phyloP scores from a whole-genome alignment of 768 basidiomycete genomes.

The Rhizopogon rudus region DNA sequence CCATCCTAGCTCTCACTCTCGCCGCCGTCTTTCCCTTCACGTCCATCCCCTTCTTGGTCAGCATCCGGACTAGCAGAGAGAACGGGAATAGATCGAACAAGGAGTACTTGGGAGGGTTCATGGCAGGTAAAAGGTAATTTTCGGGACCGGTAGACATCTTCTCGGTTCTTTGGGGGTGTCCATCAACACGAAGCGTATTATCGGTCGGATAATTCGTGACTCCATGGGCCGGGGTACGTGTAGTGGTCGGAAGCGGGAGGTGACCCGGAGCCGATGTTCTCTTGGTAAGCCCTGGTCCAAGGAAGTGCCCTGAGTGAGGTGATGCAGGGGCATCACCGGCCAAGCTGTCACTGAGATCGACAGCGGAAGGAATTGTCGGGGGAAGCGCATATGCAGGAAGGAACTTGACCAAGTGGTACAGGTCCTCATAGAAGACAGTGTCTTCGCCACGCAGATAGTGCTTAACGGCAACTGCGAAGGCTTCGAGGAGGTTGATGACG shows the following conservation, averaged over 20 bases:
- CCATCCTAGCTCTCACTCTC: slow-evolving; percentile 45
- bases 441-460: slow-evolving; percentile 63
- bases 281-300: neutral
- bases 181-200: slow-evolving; percentile 6
- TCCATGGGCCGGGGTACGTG: slow-evolving; percentile 12
- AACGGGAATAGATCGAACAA: slow-evolving; percentile 68
- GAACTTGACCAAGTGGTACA: slow-evolving; percentile 68
- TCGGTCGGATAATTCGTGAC: slow-evolving; percentile 7
- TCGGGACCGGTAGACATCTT: slow-evolving; percentile 24
- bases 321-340: slow-evolving; percentile 3
- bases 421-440: slow-evolving; percentile 34
- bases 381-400: slow-evolving; percentile 63
- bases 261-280: slow-evolving; percentile 13
- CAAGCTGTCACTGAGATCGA: slow-evolving; percentile 19
- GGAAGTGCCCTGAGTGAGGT: slow-evolving; percentile 6
- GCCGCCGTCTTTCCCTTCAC: slow-evolving; percentile 63
- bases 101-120: slow-evolving; percentile 54
- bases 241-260: slow-evolving; percentile 25
- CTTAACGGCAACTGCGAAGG: slow-evolving; percentile 60
- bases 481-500: slow-evolving; percentile 61
- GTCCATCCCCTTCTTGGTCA: slow-evolving; percentile 43
- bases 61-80: slow-evolving; percentile 46
- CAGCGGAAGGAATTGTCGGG: slow-evolving; percentile 38
- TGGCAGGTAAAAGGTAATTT: slow-evolving; percentile 44
- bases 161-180: neutral